Percentiles rank a stretch among this genome's conserved stretches.
phyloP scores from a whole-genome alignment of 106 monocot species.

The Xerophyta viscosa region DNA sequence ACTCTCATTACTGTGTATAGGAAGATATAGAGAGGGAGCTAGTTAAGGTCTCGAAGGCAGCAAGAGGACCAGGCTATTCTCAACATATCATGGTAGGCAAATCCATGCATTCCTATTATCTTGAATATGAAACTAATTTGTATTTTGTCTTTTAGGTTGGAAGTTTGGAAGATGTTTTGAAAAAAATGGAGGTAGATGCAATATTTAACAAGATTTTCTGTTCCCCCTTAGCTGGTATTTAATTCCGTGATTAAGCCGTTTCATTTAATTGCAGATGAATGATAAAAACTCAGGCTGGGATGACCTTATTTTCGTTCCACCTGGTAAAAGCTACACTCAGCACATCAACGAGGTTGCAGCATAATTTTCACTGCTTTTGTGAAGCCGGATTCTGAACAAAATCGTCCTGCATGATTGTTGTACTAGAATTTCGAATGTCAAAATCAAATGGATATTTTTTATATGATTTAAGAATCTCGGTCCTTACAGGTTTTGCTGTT shows the following conservation, averaged over 20 bases:
- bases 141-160: constrained; percentile 61
- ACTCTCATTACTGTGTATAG: constrained; percentile 18
- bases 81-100: constrained; percentile 89
- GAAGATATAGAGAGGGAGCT: constrained; percentile 98
- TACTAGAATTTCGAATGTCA: no score
- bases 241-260: no score
- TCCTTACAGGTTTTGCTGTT: no score
- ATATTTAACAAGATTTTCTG: neutral
- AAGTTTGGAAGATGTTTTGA: constrained; percentile 91
- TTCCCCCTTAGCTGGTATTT: no score
- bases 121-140: no score
- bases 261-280: constrained; percentile 55
- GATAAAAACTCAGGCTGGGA: constrained; percentile 94
- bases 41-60: constrained; percentile 38
- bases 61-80: constrained; percentile 46
- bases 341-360: constrained; percentile 75
- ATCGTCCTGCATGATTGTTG: no score
- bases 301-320: constrained; percentile 92
- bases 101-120: no score
- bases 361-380: no score
- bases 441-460: no score
- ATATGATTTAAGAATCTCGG: no score
- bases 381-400: no score
- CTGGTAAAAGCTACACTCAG: constrained; percentile 73
- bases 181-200: constrained; percentile 85